Percentiles rank a stretch among this genome's conserved stretches.
These are phyloP conservation scores for Yamadazyma insecticola DNA, from an alignment of 805 yeast genomes.

Conservation along the genomic window DNA sequence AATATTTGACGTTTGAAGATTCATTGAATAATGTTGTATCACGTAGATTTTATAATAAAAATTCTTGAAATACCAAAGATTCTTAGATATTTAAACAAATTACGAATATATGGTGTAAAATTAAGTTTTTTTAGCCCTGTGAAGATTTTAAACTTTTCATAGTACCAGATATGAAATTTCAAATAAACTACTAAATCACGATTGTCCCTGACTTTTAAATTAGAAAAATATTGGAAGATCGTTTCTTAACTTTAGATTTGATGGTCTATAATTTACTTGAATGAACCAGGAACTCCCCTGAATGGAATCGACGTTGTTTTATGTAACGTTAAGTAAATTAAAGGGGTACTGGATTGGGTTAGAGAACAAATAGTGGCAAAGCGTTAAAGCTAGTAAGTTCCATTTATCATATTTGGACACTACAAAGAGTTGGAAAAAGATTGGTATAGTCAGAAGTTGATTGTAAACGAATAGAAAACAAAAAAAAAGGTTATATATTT, in stretches of 20 bases:
- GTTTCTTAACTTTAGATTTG: conserved; percentile 2
- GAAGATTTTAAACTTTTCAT: neutral
- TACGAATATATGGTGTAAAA: no score
- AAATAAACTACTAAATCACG: neutral
- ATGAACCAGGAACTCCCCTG: conserved; percentile 11
- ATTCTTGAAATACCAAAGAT: neutral
- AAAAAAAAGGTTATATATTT: no score
- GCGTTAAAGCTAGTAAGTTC: no score
- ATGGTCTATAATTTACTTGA: conserved; percentile 9
- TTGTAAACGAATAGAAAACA: no score
- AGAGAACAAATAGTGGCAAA: no score
- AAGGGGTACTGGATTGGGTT: no score
- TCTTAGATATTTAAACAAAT: conserved; percentile 1
- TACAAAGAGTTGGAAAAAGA: no score
- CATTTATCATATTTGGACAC: no score
- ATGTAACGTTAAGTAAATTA: conserved; percentile 10
- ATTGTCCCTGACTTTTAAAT: neutral
- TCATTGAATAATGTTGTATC: conserved; percentile 1
- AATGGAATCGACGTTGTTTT: conserved; percentile 13
- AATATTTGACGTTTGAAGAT: neutral
- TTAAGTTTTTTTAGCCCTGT: no score
- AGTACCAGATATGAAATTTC: neutral
- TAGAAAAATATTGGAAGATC: neutral
- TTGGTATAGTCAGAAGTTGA: no score
- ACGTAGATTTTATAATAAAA: neutral